phyloP scores from a whole-genome alignment of 495 filamentous ascomycete species.

The Diplogelasinospora grovesii region DNA sequence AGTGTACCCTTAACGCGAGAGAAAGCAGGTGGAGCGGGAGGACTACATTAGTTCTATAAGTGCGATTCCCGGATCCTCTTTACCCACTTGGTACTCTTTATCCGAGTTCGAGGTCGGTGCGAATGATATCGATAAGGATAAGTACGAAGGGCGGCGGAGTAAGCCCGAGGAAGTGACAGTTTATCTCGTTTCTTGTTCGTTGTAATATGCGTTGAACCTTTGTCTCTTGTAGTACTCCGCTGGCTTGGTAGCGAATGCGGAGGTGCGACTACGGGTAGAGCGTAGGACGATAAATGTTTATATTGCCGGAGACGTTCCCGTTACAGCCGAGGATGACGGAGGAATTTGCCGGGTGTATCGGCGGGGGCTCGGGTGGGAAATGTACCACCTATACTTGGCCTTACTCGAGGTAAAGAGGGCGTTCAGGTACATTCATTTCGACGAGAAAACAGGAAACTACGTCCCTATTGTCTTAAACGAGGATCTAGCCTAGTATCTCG shows the following conservation, averaged over 20 bases:
- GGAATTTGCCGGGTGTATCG: conserved; percentile 1
- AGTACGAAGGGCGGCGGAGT: conserved; percentile 3
- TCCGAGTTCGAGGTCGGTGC: conserved; percentile 2
- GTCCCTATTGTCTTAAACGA: conserved; percentile 1
- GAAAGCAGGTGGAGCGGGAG: conserved; percentile 2
- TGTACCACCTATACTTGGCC: conserved; percentile 3
- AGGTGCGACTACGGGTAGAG: conserved; percentile 5
- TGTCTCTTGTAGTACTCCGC: conserved; percentile 2
- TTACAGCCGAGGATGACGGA: conserved; percentile 7
- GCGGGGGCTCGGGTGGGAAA: conserved; percentile 4
- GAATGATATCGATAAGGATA: conserved; percentile 5
- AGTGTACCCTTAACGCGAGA: conserved; percentile 3
- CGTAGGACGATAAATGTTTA: conserved; percentile 1
- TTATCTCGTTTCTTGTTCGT: conserved; percentile 3
- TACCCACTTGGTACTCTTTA: conserved; percentile 1
- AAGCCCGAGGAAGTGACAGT: conserved; percentile 7
- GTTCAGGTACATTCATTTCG: conserved; percentile 1
- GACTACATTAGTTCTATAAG: conserved; percentile 1
- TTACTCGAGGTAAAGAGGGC: conserved; percentile 3
- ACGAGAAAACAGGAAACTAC: conserved; percentile 1
- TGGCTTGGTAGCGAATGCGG: background rate
- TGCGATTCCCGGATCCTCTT: conserved; percentile 8
- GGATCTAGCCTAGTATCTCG: conserved; percentile 1
- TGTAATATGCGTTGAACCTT: conserved; percentile 3
- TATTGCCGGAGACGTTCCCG: background rate